Evolutionary conservation across 768 basidiomycete species (phyloP).

Genomic region (Trametes sanguinea): DNA sequence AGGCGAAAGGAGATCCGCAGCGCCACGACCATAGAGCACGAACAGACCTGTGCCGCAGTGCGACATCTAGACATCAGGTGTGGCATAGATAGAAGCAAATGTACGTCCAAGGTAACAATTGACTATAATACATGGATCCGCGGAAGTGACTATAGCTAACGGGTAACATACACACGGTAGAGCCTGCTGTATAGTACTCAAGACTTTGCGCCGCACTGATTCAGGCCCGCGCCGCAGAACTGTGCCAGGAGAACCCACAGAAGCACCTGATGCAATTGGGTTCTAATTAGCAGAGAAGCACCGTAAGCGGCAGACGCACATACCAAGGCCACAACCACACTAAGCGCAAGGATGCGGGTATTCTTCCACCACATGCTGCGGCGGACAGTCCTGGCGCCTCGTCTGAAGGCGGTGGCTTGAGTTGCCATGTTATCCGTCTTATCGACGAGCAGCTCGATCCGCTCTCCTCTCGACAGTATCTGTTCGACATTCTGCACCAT

Average conservation of each 20-base stretch:
- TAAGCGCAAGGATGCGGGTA: conserved; percentile 65
- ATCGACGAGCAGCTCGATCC: conserved; percentile 94
- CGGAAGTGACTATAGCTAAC: neutral
- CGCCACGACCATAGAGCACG: no score
- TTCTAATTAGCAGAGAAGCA: conserved; percentile 19
- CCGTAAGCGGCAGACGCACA: conserved; percentile 32
- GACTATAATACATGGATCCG: conserved; percentile 13
- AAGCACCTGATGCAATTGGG: conserved; percentile 50
- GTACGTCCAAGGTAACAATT: neutral
- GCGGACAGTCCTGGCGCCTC: conserved; percentile 82
- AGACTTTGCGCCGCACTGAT: conserved; percentile 54
- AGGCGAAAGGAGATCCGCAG: no score
- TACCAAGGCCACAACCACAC: conserved; percentile 71
- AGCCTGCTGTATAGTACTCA: neutral
- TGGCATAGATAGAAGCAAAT: neutral
- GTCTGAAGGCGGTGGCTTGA: conserved; percentile 90
- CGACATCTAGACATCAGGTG: no score
- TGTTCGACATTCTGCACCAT: conserved; percentile 99
- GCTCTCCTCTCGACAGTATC: conserved; percentile 90
- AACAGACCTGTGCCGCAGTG: no score
- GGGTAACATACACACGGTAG: conserved; percentile 11
- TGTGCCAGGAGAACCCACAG: conserved; percentile 85
- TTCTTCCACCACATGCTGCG: conserved; percentile 93
- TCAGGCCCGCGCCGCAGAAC: conserved; percentile 83
- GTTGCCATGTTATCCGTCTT: conserved; percentile 96